Conservation (phyloP, 768 basidiomycete genomes). For the Termitomyces sp. region DNA sequence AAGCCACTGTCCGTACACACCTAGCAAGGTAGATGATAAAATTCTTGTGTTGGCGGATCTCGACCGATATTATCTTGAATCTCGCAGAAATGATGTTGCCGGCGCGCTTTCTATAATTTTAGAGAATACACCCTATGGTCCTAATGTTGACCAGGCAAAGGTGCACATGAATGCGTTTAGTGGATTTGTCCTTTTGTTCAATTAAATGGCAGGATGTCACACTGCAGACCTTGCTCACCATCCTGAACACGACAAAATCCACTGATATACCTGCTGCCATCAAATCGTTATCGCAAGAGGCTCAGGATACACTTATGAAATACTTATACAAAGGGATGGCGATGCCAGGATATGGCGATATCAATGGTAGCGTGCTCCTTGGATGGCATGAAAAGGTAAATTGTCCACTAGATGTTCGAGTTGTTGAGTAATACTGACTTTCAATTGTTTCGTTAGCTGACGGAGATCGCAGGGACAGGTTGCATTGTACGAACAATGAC, state of each 20-base stretch:
- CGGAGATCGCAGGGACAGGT: constrained; percentile 90
- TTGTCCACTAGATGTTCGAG: not conserved
- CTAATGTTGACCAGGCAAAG: constrained; percentile 86
- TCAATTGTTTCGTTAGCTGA: constrained; percentile 51
- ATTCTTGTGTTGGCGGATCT: not conserved
- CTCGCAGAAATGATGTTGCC: constrained; percentile 65
- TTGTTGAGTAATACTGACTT: constrained; percentile 16
- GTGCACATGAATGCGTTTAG: constrained; percentile 33
- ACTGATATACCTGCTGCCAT: constrained; percentile 79
- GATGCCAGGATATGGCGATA: constrained; percentile 57
- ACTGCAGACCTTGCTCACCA: constrained; percentile 76
- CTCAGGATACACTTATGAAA: constrained; percentile 93
- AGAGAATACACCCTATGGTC: constrained; percentile 85
- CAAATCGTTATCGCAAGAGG: constrained; percentile 65
- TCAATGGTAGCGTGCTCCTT: constrained; percentile 58
- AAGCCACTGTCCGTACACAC: constrained; percentile 63
- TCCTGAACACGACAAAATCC: constrained; percentile 92
- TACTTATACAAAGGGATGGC: constrained; percentile 98
- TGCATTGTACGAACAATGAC: constrained; percentile 88
- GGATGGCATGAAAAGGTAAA: constrained; percentile 96
- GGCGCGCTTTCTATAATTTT: constrained; percentile 72
- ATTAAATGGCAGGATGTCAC: constrained; percentile 57
- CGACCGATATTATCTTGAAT: not conserved
- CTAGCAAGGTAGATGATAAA: constrained; percentile 67
- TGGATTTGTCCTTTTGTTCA: not conserved